Evolutionary conservation across 2,329 filamentous ascomycete genomes (phyloP).

Genomic region (Neocucurbitaria cava): DNA sequence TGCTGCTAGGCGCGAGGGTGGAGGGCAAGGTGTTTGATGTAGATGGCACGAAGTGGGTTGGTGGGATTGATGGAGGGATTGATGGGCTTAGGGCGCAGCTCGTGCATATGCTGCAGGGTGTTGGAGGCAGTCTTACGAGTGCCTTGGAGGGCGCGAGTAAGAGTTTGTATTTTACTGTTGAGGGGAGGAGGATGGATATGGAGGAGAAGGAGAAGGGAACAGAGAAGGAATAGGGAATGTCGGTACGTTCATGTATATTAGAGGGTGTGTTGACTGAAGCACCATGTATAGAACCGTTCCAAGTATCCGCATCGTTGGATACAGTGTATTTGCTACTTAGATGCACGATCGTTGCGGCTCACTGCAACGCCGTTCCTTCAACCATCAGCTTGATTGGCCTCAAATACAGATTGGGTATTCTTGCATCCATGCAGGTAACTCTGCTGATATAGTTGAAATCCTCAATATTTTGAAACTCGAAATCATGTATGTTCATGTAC

Average conservation of each 20-base stretch:
- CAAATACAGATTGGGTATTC: background rate
- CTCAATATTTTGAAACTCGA: background rate
- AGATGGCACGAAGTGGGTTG: slow-evolving; percentile 72
- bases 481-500: background rate
- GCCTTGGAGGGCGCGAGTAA: slow-evolving; percentile 81
- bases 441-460: background rate
- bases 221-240: slow-evolving; percentile 17
- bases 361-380: background rate
- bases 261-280: background rate
- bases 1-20: slow-evolving; percentile 84
- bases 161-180: slow-evolving; percentile 86
- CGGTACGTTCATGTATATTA: slow-evolving; percentile 11
- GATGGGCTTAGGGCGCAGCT: slow-evolving; percentile 83
- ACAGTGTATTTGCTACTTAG: background rate
- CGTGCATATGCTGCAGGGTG: slow-evolving; percentile 78
- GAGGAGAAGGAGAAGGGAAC: slow-evolving; percentile 69
- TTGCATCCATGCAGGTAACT: background rate
- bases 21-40: slow-evolving; percentile 85
- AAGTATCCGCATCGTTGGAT: background rate
- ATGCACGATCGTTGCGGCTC: background rate
- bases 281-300: slow-evolving; percentile 1
- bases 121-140: slow-evolving; percentile 77
- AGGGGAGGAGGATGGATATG: slow-evolving; percentile 79
- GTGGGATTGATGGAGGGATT: slow-evolving; percentile 81
- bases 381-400: background rate